These are phyloP conservation scores for Psilocybe cyanescens DNA, from an alignment of 768 basidiomycete genomes.

Conservation along the genomic window DNA sequence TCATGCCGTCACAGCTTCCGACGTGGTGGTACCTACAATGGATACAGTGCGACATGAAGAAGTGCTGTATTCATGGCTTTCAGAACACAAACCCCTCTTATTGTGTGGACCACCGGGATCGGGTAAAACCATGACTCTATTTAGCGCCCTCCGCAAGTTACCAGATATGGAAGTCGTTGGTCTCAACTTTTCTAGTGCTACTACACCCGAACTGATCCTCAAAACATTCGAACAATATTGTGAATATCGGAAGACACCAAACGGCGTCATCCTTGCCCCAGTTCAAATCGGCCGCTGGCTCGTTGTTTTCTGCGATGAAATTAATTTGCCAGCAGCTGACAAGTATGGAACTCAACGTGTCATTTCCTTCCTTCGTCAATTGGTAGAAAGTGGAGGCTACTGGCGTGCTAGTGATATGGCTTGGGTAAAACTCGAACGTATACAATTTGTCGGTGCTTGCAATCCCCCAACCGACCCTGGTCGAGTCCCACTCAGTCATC, in stretches of 20 bases:
- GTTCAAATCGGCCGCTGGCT: conserved; percentile 97
- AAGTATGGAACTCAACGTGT: conserved; percentile 99
- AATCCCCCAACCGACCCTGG: conserved; percentile 99
- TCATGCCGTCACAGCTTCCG: conserved; percentile 93
- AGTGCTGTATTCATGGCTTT: conserved; percentile 97
- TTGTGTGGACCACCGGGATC: conserved; percentile 99
- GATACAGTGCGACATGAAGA: conserved; percentile 99
- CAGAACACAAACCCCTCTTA: conserved; percentile 98
- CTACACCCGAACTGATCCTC: conserved; percentile 95
- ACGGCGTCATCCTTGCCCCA: conserved; percentile 95
- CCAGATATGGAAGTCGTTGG: conserved; percentile 99
- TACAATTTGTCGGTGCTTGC: conserved; percentile 99
- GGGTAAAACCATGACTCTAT: conserved; percentile 99
- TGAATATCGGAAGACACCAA: conserved; percentile 98
- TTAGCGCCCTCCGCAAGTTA: conserved; percentile 95
- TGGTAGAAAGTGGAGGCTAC: conserved; percentile 93
- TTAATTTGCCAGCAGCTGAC: conserved; percentile 95
- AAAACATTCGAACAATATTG: conserved; percentile 99
- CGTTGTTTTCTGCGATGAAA: conserved; percentile 99
- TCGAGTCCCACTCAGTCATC: conserved; percentile 95
- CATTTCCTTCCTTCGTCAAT: conserved; percentile 96
- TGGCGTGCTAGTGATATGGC: conserved; percentile 95
- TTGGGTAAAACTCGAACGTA: conserved; percentile 98
- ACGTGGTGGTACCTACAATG: conserved; percentile 97
- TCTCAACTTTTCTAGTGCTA: conserved; percentile 98